Evolutionary conservation across 1,284 basidiomycete genomes (phyloP), one percentile per base, ranked within the genome.

Genomic region (Ustilago vetiveriae): DNA sequence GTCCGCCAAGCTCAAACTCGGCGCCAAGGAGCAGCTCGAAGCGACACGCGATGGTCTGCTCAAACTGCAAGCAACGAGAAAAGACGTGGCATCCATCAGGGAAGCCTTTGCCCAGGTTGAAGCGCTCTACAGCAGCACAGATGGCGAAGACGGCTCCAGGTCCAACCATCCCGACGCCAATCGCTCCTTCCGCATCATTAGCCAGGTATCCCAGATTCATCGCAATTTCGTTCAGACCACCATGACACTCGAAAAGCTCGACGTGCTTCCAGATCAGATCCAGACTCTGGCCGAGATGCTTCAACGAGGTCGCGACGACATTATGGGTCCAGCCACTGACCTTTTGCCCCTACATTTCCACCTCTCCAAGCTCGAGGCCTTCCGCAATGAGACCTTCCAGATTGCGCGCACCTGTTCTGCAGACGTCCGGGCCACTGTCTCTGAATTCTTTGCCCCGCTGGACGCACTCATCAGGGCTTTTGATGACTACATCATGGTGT

Each of bases 171-270:
- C 63, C 6, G 55, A 63, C n/a, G 75, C 70, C 36, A 64, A 59
- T 24, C 49, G 57, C 8, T 74, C 73, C 26, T 80, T 80, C 50
- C 48, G 70, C 10, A 51, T 74, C 42, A 80, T 79, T 58, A 74
- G 72, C 51, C 69, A 82, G 90, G 92, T 98, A 6, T 98, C 95
- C 17, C 89, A 91, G 84, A 91, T 98, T 1, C 95, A 98, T 81
- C 87, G 94, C 13, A 94, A 96, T 80, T 94, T 98, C 78, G 89
- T 92, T 56, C 91, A 92, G 70, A 97, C 94, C 3, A 91, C 94
- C 78, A 92, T 94, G 72, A 96, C 96, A 88, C 91, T 98, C 52
- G 89, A 90, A 66, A 94, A 95, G 80, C 87, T 98, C 29, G 86
- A 92, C 30, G 90, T 90, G 59, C 94, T 98, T 90, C 89, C 90